Evolutionary conservation across 2,329 filamentous ascomycete genomes (phyloP).

Genomic region (Cytospora schulzeri): DNA sequence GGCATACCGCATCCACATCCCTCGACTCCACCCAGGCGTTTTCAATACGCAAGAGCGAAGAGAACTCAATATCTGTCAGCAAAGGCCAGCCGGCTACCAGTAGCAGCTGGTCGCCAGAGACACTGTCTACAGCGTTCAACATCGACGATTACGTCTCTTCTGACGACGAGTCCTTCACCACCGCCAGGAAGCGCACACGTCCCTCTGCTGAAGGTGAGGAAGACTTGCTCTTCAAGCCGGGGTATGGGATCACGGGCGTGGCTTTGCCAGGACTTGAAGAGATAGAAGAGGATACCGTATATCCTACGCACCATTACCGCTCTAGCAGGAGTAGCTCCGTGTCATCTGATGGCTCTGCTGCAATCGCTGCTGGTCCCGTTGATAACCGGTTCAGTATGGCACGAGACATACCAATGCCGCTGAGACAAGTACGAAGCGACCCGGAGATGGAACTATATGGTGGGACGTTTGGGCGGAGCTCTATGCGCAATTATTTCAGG

Average conservation of each 20-base stretch:
- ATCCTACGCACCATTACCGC: neutral
- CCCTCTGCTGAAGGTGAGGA: constrained; percentile 39
- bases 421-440: constrained; percentile 6
- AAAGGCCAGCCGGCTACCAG: constrained; percentile 18
- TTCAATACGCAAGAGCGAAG: constrained; percentile 14
- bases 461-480: constrained; percentile 13
- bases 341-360: constrained; percentile 10
- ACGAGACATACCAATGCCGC: neutral
- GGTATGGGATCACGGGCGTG: constrained; percentile 39
- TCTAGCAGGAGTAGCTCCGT: neutral
- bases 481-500: neutral
- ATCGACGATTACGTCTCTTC: constrained; percentile 44
- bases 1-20: constrained; percentile 49
- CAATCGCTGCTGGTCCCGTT: constrained; percentile 11
- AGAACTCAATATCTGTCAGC: constrained; percentile 26
- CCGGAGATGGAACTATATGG: neutral
- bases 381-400: constrained; percentile 1
- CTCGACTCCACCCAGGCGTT: constrained; percentile 39
- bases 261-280: constrained; percentile 41
- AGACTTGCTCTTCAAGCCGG: constrained; percentile 40
- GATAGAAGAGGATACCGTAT: neutral
- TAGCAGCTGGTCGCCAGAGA: constrained; percentile 21
- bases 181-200: constrained; percentile 11
- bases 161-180: constrained; percentile 41
- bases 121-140: constrained; percentile 35